A percentile compares a stretch with the other conserved stretches of the same genome.
phyloP scores from a whole-genome alignment of 1,284 basidiomycete species.

The Cystobasidium sp. region DNA sequence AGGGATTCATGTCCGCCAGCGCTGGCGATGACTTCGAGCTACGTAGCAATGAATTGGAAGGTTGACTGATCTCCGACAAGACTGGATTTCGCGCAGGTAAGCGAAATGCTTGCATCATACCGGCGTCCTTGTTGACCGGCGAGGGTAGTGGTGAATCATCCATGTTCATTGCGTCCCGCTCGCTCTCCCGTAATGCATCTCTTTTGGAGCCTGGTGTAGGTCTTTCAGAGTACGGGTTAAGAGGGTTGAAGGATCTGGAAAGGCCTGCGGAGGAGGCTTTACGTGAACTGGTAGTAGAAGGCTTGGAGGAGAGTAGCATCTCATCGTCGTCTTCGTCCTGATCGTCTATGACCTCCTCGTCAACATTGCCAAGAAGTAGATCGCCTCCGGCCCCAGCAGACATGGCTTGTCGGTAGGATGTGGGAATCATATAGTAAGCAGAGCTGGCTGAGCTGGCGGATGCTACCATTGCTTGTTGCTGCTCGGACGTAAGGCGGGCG shows the following conservation, averaged over 20 bases:
- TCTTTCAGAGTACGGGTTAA: conserved; percentile 34
- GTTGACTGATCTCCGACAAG: neutral
- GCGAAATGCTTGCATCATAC: neutral
- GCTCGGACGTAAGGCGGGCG: conserved; percentile 37
- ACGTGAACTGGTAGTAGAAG: too few relatives aligned
- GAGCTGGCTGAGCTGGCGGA: conserved; percentile 34
- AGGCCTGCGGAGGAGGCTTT: neutral
- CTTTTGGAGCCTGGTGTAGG: neutral
- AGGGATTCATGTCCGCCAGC: neutral
- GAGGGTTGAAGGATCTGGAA: conserved; percentile 27
- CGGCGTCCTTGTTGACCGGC: neutral
- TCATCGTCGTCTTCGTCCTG: neutral
- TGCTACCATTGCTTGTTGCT: conserved; percentile 38
- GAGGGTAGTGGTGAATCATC: conserved; percentile 27
- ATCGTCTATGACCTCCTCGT: neutral
- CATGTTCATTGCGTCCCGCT: conserved; percentile 12
- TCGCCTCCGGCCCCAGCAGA: conserved; percentile 3
- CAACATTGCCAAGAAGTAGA: conserved; percentile 8
- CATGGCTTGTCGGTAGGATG: conserved; percentile 18
- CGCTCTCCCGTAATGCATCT: neutral
- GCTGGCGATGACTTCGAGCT: conserved; percentile 8
- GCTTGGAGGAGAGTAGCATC: neutral
- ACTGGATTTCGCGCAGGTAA: neutral
- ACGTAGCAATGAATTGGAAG: neutral
- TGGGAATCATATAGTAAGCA: conserved; percentile 32